Evolutionary conservation across 2,329 filamentous ascomycete species (phyloP).

Genomic region (Drechslerella dactyloides): DNA sequence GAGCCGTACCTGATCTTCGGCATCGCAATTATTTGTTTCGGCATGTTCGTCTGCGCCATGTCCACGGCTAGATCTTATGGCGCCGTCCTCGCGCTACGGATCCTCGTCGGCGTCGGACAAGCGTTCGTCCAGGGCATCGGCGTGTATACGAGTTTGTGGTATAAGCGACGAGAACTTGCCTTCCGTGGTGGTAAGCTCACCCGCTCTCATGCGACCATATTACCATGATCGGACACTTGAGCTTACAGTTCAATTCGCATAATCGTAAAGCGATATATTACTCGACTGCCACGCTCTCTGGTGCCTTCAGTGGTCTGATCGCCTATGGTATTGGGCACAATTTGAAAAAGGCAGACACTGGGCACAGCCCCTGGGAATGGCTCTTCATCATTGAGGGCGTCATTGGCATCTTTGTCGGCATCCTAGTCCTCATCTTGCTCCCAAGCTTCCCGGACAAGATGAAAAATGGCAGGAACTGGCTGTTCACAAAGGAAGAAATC

Average conservation of each 20-base stretch:
- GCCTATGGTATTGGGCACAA: slow-evolving; percentile 61
- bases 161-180: slow-evolving; percentile 21
- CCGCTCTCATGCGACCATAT: background rate
- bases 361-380: slow-evolving; percentile 73
- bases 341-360: slow-evolving; percentile 63
- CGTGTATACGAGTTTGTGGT: slow-evolving; percentile 21
- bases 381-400: slow-evolving; percentile 76
- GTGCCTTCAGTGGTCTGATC: slow-evolving; percentile 64
- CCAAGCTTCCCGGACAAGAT: slow-evolving; percentile 29
- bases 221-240: background rate
- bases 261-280: slow-evolving; percentile 65
- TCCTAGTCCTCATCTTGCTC: slow-evolving; percentile 13
- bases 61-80: slow-evolving; percentile 12
- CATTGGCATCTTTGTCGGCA: slow-evolving; percentile 61
- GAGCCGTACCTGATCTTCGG: slow-evolving; percentile 23
- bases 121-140: slow-evolving; percentile 35
- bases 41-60: slow-evolving; percentile 25
- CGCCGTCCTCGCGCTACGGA: slow-evolving; percentile 18
- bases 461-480: slow-evolving; percentile 31
- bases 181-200: slow-evolving; percentile 20
- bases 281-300: slow-evolving; percentile 64
- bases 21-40: slow-evolving; percentile 15
- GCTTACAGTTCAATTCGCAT: background rate
- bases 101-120: slow-evolving; percentile 17
- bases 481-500: slow-evolving; percentile 32